These are phyloP conservation scores for Casuarina equisetifolia DNA, from an alignment of 306 rosid species.

Conservation along the genomic window DNA sequence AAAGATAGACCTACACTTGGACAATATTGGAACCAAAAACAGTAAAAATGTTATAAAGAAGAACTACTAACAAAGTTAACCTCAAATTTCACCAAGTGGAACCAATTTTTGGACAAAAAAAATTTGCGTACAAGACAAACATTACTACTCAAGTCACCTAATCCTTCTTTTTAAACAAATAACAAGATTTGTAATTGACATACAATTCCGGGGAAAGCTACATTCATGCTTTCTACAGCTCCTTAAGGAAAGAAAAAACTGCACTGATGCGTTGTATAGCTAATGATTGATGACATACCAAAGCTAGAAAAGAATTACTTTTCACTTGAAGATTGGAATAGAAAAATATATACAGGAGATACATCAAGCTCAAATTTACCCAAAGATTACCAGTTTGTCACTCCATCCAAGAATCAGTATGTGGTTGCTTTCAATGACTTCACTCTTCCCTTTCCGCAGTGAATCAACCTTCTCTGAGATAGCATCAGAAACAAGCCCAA, in stretches of 20 bases:
- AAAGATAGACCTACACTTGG: background rate
- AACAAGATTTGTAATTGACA: background rate
- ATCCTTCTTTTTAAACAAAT: background rate
- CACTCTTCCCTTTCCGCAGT: slow-evolving; percentile 94
- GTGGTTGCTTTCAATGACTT: slow-evolving; percentile 93
- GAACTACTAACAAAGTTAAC: slow-evolving; percentile 15
- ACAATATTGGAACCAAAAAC: slow-evolving; percentile 4
- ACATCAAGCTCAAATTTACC: slow-evolving; percentile 12
- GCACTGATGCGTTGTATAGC: background rate
- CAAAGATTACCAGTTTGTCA: slow-evolving; percentile 81
- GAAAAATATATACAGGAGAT: background rate
- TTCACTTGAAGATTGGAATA: background rate
- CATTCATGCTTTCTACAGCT: background rate
- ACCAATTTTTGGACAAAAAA: slow-evolving; percentile 12
- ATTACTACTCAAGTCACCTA: background rate
- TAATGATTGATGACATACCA: background rate
- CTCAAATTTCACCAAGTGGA: slow-evolving; percentile 4
- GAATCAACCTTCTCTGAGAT: slow-evolving; percentile 98
- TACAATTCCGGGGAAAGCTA: background rate
- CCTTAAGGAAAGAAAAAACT: background rate
- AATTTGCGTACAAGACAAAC: background rate
- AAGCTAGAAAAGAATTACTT: background rate
- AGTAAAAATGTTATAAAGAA: slow-evolving; percentile 1
- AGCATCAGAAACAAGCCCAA: slow-evolving; percentile 95
- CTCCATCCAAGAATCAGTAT: slow-evolving; percentile 98